Evolutionary conservation across 257 asterid species (phyloP).

Genomic region (Rauvolfia tetraphylla): DNA sequence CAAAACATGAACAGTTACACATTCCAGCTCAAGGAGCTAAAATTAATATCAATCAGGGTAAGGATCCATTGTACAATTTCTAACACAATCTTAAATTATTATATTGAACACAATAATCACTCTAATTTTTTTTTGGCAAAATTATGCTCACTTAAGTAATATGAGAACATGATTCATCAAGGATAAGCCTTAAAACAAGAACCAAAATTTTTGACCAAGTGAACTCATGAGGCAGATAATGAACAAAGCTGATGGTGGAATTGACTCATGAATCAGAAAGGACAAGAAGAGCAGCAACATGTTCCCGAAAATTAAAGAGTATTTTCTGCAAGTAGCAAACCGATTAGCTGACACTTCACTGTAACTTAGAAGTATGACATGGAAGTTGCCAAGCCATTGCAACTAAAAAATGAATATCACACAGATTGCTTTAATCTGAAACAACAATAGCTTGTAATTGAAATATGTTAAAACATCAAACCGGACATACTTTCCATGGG

Average conservation of each 20-base stretch:
- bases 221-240: neutral
- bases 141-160: neutral
- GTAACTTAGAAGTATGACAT: neutral
- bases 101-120: neutral
- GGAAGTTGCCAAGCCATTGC: neutral
- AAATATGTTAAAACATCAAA: neutral
- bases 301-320: neutral
- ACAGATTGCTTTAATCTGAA: neutral
- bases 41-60: neutral
- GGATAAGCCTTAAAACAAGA: neutral
- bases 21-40: neutral
- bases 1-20: neutral
- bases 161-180: neutral
- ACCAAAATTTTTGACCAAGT: neutral
- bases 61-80: neutral
- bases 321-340: neutral
- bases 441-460: neutral
- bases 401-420: neutral
- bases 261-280: neutral
- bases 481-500: slow-evolving; percentile 88
- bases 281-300: neutral
- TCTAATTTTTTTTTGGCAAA: neutral
- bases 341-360: neutral
- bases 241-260: neutral
- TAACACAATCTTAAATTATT: neutral